Percentiles rank a stretch among this genome's conserved stretches.
Conservation (phyloP, 352 stramenopile species). For the Pythium aristosporum region DNA sequence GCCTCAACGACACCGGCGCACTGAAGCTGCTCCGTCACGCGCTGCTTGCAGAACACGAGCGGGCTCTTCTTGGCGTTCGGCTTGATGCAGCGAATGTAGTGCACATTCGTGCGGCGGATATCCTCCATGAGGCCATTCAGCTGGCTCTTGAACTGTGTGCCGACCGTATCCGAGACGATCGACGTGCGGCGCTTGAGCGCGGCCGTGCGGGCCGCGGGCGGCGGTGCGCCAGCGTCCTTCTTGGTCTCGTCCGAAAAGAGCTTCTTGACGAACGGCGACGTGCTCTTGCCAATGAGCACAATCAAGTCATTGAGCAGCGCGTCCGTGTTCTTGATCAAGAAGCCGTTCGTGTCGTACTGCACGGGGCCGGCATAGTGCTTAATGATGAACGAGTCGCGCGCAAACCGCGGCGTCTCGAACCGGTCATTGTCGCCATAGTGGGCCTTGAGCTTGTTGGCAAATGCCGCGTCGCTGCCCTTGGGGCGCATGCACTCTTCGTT, state of each 20-base stretch:
- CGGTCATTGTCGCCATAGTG: conserved; percentile 76
- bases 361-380: conserved; percentile 94
- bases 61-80: conserved; percentile 96
- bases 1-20: conserved; percentile 99
- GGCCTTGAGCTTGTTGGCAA: conserved; percentile 77
- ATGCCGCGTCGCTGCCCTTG: conserved; percentile 79
- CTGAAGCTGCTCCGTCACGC: conserved; percentile 95
- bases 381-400: conserved; percentile 88
- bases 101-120: conserved; percentile 94
- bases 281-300: conserved; percentile 75
- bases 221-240: conserved; percentile 43
- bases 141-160: conserved; percentile 93
- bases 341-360: conserved; percentile 90
- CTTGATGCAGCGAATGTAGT: conserved; percentile 99
- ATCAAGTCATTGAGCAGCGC: conserved; percentile 93
- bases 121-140: conserved; percentile 93
- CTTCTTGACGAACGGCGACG: conserved; percentile 68
- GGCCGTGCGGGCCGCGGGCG: conserved; percentile 28
- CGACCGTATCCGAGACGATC: conserved; percentile 80
- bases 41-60: conserved; percentile 83
- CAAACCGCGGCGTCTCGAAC: conserved; percentile 77
- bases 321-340: conserved; percentile 96
- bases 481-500: conserved; percentile 89
- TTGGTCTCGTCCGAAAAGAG: conserved; percentile 76
- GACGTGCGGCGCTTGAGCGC: conserved; percentile 75